Evolutionary conservation across 1,284 basidiomycete genomes (phyloP), one percentile per base, ranked within the genome.

Genomic region (Apiotrichum brassicae): DNA sequence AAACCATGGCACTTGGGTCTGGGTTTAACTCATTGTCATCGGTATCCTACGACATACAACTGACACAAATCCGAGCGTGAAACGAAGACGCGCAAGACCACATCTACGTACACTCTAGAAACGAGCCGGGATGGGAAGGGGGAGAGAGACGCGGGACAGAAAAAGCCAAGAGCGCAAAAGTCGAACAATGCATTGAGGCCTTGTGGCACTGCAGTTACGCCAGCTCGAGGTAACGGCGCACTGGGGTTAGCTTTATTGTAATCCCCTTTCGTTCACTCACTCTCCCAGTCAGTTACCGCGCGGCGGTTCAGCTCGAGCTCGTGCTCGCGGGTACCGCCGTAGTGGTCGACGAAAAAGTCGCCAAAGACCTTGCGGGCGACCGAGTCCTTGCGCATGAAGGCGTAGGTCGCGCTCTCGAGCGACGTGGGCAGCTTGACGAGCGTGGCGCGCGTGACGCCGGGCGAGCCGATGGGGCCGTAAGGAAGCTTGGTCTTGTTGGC

Each of bases 251-350:
- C 43, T 6, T 12, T n/a, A n/a, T n/a, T n/a, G n/a, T n/a, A n/a
- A n/a, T n/a, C n/a, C n/a, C n/a, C n/a, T n/a, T n/a, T n/a, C 33
- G 33, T 34, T 24, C 6, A 62, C 81, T 66, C 63, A 89, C 90
- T 82, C 81, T 95, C 91, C 91, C 91, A 95, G 68, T 82, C 85
- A 4, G 92, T 95, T 24, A 95, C 89, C 5, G 91, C 87, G 62
- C 84, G 80, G 62, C 89, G 87, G 84, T 87, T 91, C 42, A 87
- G 62, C 49, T 79, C 82, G 39, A 93, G 82, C 72, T 95, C 91
- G 67, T 94, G 87, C 68, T 88, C 79, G 60, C 93, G 81, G 11
- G 93, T 97, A 2, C 89, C 92, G 5, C 86, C 90, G 66, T 82
- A 94, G 66, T 97, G 93, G 28, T 97, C 88, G 3, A 97, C 88